These are phyloP conservation scores for Sugiyamaella neomexicana DNA, from an alignment of 1,139 yeast genomes.

Conservation along the genomic window DNA sequence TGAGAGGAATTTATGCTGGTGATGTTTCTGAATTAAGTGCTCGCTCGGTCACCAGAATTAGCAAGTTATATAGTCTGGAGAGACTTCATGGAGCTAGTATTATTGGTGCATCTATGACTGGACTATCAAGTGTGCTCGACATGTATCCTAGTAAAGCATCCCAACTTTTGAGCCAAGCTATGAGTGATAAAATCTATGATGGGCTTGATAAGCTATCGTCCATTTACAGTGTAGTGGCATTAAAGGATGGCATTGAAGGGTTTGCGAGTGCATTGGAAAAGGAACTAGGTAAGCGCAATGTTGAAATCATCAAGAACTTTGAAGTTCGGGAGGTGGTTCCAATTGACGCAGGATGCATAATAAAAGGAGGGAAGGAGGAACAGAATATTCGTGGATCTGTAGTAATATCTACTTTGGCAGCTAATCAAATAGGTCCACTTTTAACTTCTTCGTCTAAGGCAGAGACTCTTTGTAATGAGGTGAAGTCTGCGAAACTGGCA, in stretches of 20 bases:
- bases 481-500: slow-evolving; percentile 38
- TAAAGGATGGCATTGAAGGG: slow-evolving; percentile 37
- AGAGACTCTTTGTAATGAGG: slow-evolving; percentile 23
- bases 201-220: slow-evolving; percentile 23
- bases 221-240: slow-evolving; percentile 34
- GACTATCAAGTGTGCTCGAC: slow-evolving; percentile 35
- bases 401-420: slow-evolving; percentile 37
- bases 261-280: slow-evolving; percentile 39
- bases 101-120: slow-evolving; percentile 44
- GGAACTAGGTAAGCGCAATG: slow-evolving; percentile 47
- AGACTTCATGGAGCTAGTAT: slow-evolving; percentile 58
- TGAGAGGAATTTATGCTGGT: slow-evolving; percentile 92
- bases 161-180: slow-evolving; percentile 33
- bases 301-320: slow-evolving; percentile 41
- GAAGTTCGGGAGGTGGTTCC: slow-evolving; percentile 26
- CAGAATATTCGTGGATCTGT: slow-evolving; percentile 25
- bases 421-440: slow-evolving; percentile 27
- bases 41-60: slow-evolving; percentile 47
- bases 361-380: slow-evolving; percentile 22
- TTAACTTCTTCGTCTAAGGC: slow-evolving; percentile 25
- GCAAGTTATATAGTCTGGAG: slow-evolving; percentile 55
- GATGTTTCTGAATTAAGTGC: slow-evolving; percentile 70
- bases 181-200: slow-evolving; percentile 27
- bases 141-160: slow-evolving; percentile 31
- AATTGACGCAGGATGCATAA: slow-evolving; percentile 20